Percentiles rank a stretch among this genome's conserved stretches.
phyloP scores from a whole-genome alignment of 352 stramenopile genomes.

The Globisporangium alternatum region DNA sequence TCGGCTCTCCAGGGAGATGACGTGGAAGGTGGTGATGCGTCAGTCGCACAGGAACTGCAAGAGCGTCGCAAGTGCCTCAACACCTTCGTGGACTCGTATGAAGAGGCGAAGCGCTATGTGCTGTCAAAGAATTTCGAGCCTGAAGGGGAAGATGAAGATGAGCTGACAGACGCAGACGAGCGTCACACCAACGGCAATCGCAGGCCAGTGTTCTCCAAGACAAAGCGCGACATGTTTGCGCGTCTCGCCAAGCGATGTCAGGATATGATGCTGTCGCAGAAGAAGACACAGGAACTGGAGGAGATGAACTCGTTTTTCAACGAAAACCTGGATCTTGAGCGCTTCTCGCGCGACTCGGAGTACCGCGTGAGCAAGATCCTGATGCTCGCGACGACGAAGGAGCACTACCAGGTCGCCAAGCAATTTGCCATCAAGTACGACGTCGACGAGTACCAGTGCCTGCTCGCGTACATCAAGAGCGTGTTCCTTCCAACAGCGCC shows the following conservation, averaged over 20 bases:
- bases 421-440: constrained; percentile 71
- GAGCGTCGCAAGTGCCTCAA: constrained; percentile 6
- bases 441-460: constrained; percentile 58
- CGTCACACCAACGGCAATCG: not conserved
- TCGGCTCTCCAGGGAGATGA: constrained; percentile 5
- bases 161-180: not conserved
- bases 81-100: constrained; percentile 9
- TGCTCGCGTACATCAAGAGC: constrained; percentile 61
- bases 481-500: constrained; percentile 26
- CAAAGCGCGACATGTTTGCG: constrained; percentile 17
- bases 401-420: constrained; percentile 38
- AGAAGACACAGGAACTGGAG: constrained; percentile 58
- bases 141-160: constrained; percentile 7
- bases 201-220: not conserved
- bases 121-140: constrained; percentile 10
- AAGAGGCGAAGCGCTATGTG: constrained; percentile 14
- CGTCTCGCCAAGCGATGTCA: constrained; percentile 48
- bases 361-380: constrained; percentile 55
- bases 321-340: constrained; percentile 50
- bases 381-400: constrained; percentile 46
- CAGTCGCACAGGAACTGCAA: not conserved
- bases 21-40: not conserved
- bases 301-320: constrained; percentile 64
- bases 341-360: constrained; percentile 41
- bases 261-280: constrained; percentile 42